These are phyloP conservation scores for Lathyrus oleraceus DNA, from an alignment of 306 rosid genomes.

Conservation along the genomic window DNA sequence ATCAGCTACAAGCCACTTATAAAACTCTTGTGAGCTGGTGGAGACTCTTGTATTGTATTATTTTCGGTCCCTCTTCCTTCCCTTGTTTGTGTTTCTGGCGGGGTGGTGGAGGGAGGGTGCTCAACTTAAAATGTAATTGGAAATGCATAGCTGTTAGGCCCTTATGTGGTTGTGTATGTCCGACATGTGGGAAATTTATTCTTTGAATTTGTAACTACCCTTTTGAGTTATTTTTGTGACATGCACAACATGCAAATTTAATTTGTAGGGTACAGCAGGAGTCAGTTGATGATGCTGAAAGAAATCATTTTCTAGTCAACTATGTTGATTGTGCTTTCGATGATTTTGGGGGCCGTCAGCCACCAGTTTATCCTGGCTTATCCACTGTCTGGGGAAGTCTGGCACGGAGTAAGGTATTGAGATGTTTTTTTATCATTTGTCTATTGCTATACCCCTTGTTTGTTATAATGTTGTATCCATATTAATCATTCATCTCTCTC, in stretches of 20 bases:
- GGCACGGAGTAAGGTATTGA: conserved; percentile 92
- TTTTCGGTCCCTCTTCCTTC: neutral
- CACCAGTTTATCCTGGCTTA: conserved; percentile 96
- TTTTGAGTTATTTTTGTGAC: conserved; percentile 26
- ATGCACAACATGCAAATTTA: conserved; percentile 11
- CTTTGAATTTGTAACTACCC: conserved; percentile 8
- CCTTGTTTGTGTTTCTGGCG: neutral
- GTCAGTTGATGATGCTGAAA: conserved; percentile 93
- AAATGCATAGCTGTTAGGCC: conserved; percentile 11
- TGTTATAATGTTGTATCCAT: conserved; percentile 10
- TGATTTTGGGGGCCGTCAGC: conserved; percentile 99
- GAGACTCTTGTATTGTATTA: neutral
- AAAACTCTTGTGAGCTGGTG: neutral
- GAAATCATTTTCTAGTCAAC: conserved; percentile 92
- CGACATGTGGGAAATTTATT: conserved; percentile 18
- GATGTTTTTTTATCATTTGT: conserved; percentile 32
- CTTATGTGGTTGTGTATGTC: neutral
- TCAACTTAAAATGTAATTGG: conserved; percentile 10
- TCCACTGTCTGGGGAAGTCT: conserved; percentile 99
- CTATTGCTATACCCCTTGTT: conserved; percentile 11
- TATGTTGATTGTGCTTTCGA: conserved; percentile 96
- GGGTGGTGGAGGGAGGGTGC: neutral
- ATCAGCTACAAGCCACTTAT: neutral
- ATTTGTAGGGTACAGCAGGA: conserved; percentile 96
- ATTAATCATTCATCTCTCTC: neutral